phyloP scores from a whole-genome alignment of 305 asterid species.

The Stenogyne calaminthoides region DNA sequence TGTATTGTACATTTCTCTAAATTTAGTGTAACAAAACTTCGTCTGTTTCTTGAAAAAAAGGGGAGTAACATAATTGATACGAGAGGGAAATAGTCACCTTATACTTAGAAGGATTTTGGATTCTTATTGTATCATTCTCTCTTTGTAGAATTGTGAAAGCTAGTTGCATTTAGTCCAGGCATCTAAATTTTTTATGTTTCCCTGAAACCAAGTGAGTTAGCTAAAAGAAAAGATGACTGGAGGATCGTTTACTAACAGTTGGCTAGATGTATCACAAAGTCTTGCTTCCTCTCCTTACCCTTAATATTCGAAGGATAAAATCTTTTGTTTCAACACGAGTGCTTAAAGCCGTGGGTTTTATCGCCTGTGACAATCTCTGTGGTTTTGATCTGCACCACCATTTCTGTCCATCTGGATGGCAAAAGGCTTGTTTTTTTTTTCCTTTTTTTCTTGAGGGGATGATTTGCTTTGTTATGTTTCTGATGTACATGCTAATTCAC shows the following conservation, averaged over 20 bases:
- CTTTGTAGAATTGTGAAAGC: background rate
- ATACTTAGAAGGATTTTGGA: background rate
- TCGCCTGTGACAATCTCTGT: slow-evolving; percentile 7
- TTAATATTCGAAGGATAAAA: background rate
- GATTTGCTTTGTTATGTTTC: background rate
- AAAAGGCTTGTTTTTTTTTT: background rate
- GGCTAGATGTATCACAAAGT: background rate
- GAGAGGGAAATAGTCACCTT: background rate
- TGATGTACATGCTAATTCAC: background rate
- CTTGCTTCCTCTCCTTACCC: background rate
- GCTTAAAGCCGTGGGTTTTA: background rate
- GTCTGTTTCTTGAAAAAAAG: background rate
- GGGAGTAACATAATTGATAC: background rate
- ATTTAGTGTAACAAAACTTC: background rate
- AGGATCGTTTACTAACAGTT: background rate
- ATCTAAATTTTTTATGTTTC: background rate
- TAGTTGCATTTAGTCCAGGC: background rate
- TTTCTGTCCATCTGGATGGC: background rate
- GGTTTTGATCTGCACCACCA: background rate
- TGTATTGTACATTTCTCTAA: background rate
- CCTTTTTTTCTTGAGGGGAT: background rate
- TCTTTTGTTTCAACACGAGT: background rate
- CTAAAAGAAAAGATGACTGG: background rate
- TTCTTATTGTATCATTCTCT: background rate
- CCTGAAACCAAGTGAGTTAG: background rate